Evolutionary conservation across 2,329 filamentous ascomycete species (phyloP).

Genomic region (Xylaria sp.): DNA sequence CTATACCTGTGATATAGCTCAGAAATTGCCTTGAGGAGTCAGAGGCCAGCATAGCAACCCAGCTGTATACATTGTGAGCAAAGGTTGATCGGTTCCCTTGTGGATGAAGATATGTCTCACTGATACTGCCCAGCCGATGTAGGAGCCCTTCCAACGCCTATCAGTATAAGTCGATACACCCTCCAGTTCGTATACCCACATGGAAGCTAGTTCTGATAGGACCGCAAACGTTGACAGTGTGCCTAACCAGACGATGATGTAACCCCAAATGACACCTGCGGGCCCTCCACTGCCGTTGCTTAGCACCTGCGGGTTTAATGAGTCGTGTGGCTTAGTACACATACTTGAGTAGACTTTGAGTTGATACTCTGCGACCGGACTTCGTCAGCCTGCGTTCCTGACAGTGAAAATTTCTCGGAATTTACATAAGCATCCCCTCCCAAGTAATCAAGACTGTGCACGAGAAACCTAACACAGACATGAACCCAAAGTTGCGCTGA

Average conservation of each 20-base stretch:
- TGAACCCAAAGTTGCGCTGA: slow-evolving; percentile 35
- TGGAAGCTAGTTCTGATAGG: slow-evolving; percentile 27
- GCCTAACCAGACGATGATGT: slow-evolving; percentile 28
- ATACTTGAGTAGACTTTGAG: not conserved
- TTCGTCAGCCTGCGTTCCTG: no score
- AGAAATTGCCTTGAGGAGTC: slow-evolving; percentile 6
- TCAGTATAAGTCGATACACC: not conserved
- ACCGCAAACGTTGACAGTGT: slow-evolving; percentile 20
- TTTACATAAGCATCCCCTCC: slow-evolving; percentile 36
- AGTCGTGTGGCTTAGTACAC: not conserved
- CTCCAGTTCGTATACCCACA: slow-evolving; percentile 1
- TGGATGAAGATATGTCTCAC: not conserved
- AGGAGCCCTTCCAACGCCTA: not conserved
- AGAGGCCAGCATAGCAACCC: slow-evolving; percentile 23
- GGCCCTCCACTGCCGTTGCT: slow-evolving; percentile 25
- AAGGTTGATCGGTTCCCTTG: not conserved
- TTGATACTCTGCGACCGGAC: not conserved
- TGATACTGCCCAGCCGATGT: slow-evolving; percentile 4
- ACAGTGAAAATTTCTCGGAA: not conserved
- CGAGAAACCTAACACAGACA: slow-evolving; percentile 33
- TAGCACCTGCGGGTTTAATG: not conserved
- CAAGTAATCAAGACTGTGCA: slow-evolving; percentile 33
- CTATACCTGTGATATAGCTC: slow-evolving; percentile 26
- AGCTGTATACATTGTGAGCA: slow-evolving; percentile 13
- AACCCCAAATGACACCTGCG: slow-evolving; percentile 30